Base-by-base conservation (phyloP, 768 basidiomycete species). In the Naganishia randhawae region DNA sequence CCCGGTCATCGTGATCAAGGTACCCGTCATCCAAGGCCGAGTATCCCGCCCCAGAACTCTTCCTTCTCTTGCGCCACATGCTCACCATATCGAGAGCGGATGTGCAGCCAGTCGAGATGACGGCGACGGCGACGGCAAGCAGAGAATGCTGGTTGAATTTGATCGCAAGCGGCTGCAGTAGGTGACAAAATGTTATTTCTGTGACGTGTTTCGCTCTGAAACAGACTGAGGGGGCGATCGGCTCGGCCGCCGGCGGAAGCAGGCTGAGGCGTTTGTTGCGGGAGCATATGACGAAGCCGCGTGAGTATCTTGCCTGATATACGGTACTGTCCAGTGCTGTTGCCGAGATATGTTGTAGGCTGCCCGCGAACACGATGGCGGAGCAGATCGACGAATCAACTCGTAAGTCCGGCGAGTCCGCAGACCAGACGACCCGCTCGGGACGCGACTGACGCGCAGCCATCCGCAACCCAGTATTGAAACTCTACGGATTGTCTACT, bases 401-500 rank as follows among this genome's bases (percentile, higher is more conserved):
- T 13, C 81, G 67, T 71, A 35, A 19, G 70, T 63, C 13, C n/a
- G n/a, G n/a, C n/a, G n/a, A n/a, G 27, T 7, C 9, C 10, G 14
- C n/a, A 16, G 25, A 48, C 19, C 45, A 48, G 45, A 48, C 19
- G 14, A 11, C n/a, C 17, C 31, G 13, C 16, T 45, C 14, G 2
- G 13, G 17, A 1, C n/a, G 3, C 50, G 35, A 19, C 13, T 33
- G 27, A 31, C n/a, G 6, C 5, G 17, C 45, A 33, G 45, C 27
- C 50, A n/a, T 22, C 42, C 32, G 7, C 27, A 9, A 45, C n/a
- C 1, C 42, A 67, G 77, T 98, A 48, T 85, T 98, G 67, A 92
- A 92, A 81, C 85, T 90, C 1, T 98, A 98, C 76, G 88, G 87
- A 69, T 85, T 98, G 51, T 87, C 88, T 14, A 86, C 86, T 25